Conservation (phyloP, 495 filamentous ascomycete genomes). For the Daldinia grandis region DNA sequence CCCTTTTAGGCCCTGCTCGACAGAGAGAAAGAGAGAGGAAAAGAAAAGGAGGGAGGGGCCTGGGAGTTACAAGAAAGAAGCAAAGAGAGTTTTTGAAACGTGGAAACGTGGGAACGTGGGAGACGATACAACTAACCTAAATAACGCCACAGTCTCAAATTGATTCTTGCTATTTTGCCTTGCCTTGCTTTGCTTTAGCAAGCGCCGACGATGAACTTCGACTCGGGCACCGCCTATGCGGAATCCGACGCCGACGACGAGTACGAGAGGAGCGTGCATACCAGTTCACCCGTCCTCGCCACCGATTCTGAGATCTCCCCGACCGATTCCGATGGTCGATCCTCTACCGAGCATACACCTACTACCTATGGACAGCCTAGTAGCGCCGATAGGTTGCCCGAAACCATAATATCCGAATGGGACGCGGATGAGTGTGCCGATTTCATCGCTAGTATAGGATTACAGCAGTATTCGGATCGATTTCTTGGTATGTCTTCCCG, state of each 20-base stretch:
- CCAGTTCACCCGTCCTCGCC: constrained; percentile 75
- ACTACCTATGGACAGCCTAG: constrained; percentile 79
- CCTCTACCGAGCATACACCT: constrained; percentile 85
- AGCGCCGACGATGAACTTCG: constrained; percentile 61
- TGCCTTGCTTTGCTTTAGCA: constrained; percentile 11
- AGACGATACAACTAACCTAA: constrained; percentile 25
- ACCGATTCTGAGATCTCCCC: constrained; percentile 82
- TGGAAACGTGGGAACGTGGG: not conserved
- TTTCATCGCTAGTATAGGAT: constrained; percentile 79
- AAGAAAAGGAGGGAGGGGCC: constrained; percentile 2
- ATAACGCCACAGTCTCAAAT: constrained; percentile 34
- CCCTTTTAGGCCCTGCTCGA: not conserved
- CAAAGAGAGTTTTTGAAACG: constrained; percentile 21
- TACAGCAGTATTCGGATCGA: constrained; percentile 82
- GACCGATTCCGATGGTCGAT: constrained; percentile 76
- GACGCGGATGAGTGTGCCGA: constrained; percentile 86
- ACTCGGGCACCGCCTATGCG: constrained; percentile 70
- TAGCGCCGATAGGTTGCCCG: constrained; percentile 73
- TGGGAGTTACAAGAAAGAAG: constrained; percentile 8
- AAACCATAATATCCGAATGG: constrained; percentile 88
- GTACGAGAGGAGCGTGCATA: constrained; percentile 81
- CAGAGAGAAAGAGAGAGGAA: constrained; percentile 1
- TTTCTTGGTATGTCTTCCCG: constrained; percentile 72
- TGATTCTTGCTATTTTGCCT: constrained; percentile 12
- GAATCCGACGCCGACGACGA: constrained; percentile 95